These are phyloP conservation scores for Termitomyces sp. DNA, from an alignment of 1,284 basidiomycete species.

Conservation along the genomic window DNA sequence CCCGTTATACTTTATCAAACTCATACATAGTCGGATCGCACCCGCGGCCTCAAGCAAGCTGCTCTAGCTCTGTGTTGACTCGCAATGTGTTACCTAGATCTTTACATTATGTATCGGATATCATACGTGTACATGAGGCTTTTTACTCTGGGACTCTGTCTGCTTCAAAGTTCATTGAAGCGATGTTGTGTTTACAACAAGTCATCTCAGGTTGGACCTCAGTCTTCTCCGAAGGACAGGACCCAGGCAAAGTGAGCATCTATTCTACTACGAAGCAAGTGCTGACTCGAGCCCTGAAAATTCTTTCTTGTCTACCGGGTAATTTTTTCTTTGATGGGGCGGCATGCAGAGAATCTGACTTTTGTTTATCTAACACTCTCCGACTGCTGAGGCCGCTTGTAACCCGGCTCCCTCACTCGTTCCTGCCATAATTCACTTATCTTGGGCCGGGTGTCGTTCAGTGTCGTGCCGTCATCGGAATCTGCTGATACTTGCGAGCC, in stretches of 20 bases:
- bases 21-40: slow-evolving; percentile 80
- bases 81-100: background rate
- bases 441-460: background rate
- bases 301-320: background rate
- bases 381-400: background rate
- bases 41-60: slow-evolving; percentile 95
- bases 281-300: background rate
- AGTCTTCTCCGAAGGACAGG: background rate
- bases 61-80: slow-evolving; percentile 37
- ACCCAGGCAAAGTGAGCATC: background rate
- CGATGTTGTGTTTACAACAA: background rate
- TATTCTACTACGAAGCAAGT: background rate
- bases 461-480: background rate
- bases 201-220: background rate
- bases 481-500: too few species aligned
- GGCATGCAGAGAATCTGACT: background rate
- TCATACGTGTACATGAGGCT: slow-evolving; percentile 2
- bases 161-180: background rate
- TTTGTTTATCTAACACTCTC: background rate
- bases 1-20: slow-evolving; percentile 88
- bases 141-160: background rate
- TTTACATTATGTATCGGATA: slow-evolving; percentile 8
- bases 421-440: background rate
- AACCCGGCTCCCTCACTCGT: background rate
- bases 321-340: background rate